Conservation (phyloP, 352 stramenopile species). For the Globisporangium orthogonon region DNA sequence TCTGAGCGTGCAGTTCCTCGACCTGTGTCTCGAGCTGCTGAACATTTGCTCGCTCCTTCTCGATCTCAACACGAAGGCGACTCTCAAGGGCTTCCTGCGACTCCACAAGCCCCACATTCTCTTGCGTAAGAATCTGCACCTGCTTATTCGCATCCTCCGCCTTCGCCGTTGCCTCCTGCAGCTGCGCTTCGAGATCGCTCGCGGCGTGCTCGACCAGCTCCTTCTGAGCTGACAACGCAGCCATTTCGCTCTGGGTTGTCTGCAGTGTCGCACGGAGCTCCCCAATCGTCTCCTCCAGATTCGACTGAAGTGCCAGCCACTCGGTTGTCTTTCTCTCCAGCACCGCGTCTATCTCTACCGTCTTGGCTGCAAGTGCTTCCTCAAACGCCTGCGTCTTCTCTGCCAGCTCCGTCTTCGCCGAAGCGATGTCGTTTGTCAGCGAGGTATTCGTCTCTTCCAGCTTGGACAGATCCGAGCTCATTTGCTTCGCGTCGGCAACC, state of each 20-base stretch:
- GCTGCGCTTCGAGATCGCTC: conserved; percentile 3
- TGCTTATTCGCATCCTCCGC: conserved; percentile 11
- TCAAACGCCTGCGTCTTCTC: conserved; percentile 1
- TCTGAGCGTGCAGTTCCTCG: background rate
- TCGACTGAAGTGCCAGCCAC: conserved; percentile 9
- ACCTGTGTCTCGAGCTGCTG: conserved; percentile 5
- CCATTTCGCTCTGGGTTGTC: conserved; percentile 8
- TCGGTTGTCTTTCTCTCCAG: conserved; percentile 2
- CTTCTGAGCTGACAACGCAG: conserved; percentile 12
- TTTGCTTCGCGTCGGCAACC: background rate
- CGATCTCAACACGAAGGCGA: conserved; percentile 6
- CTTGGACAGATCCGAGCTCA: background rate
- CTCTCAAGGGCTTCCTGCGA: conserved; percentile 2
- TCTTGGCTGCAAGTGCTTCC: background rate
- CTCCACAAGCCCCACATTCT: conserved; percentile 2
- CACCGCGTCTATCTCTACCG: background rate
- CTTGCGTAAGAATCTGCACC: conserved; percentile 12
- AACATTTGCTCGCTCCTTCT: background rate
- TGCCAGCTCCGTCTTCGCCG: background rate
- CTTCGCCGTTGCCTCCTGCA: conserved; percentile 10
- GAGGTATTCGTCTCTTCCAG: background rate
- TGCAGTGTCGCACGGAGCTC: conserved; percentile 1
- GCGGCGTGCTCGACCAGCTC: conserved; percentile 14
- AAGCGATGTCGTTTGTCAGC: background rate
- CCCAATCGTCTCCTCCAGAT: conserved; percentile 13